Evolutionary conservation across 2,329 filamentous ascomycete species (phyloP).

Genomic region (Talaromyces pinophilus): DNA sequence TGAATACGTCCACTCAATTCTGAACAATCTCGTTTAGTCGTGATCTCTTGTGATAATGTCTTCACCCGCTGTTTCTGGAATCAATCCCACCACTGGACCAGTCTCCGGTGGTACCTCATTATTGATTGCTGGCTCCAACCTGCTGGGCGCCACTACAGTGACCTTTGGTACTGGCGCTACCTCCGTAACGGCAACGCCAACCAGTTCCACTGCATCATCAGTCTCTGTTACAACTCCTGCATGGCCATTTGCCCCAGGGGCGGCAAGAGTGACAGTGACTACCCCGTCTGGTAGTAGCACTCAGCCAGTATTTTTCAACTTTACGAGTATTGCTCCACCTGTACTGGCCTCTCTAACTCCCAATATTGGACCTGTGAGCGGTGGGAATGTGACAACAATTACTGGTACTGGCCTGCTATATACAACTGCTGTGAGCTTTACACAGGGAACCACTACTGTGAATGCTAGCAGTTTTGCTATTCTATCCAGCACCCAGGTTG

Average conservation of each 20-base stretch:
- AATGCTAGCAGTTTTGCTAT: conserved; percentile 1
- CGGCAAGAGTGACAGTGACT: conserved; percentile 7
- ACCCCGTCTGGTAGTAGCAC: not conserved
- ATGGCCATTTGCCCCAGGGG: not conserved
- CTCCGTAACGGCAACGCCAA: not conserved
- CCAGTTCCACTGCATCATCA: not conserved
- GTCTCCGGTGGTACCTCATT: conserved; percentile 6
- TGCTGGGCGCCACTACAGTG: not conserved
- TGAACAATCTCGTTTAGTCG: not conserved
- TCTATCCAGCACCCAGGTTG: conserved; percentile 3
- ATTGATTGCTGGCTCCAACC: conserved; percentile 12
- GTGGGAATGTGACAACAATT: conserved; percentile 11
- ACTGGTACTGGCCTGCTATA: conserved; percentile 9
- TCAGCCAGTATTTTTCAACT: conserved; percentile 11
- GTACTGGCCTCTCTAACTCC: conserved; percentile 2
- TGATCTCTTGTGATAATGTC: conserved; percentile 2
- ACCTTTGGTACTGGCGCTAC: not conserved
- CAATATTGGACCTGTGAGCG: not conserved
- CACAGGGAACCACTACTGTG: conserved; percentile 4
- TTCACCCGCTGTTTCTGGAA: conserved; percentile 2
- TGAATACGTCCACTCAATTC: not conserved
- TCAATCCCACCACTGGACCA: conserved; percentile 10
- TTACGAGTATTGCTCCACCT: not conserved
- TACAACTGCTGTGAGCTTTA: conserved; percentile 1
- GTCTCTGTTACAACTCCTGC: conserved; percentile 11